These are phyloP conservation scores for Avena sativa DNA, from an alignment of 176 grass and related monocot species.

Conservation along the genomic window DNA sequence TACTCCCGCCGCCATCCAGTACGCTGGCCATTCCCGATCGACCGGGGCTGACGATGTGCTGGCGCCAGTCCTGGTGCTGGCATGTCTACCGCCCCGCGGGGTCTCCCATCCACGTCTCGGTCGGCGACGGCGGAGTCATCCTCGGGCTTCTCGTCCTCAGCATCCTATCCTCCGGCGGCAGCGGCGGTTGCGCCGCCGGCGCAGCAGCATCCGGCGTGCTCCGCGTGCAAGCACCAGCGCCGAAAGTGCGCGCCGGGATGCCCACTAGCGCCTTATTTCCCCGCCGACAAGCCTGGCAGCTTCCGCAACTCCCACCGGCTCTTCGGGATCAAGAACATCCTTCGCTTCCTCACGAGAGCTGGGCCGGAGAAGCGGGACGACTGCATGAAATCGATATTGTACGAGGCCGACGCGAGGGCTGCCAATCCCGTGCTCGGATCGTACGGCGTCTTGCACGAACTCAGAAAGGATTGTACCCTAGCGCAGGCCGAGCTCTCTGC, in stretches of 20 bases:
- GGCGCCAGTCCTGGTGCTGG: neutral
- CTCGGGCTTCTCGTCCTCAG: neutral
- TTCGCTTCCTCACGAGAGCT: neutral
- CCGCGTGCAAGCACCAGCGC: slow-evolving; percentile 53
- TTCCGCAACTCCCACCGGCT: slow-evolving; percentile 46
- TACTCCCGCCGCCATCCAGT: neutral
- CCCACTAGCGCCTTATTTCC: slow-evolving; percentile 52
- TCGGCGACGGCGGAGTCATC: neutral
- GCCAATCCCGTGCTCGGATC: slow-evolving; percentile 39
- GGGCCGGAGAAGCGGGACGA: neutral
- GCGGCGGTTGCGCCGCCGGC: neutral
- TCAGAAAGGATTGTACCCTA: neutral
- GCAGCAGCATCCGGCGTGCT: slow-evolving; percentile 30
- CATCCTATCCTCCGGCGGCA: neutral
- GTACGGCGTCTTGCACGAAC: neutral
- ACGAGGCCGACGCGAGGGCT: slow-evolving; percentile 33
- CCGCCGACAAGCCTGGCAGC: neutral
- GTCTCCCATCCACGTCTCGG: neutral
- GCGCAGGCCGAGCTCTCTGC: slow-evolving; percentile 9
- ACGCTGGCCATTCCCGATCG: slow-evolving; percentile 1
- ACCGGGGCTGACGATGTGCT: neutral
- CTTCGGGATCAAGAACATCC: slow-evolving; percentile 50
- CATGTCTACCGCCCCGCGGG: slow-evolving; percentile 13
- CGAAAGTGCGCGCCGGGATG: slow-evolving; percentile 49
- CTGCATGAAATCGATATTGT: slow-evolving; percentile 40